Evolutionary conservation across 2,329 filamentous ascomycete species (phyloP), one percentile per base, ranked within the genome.

Genomic region (Cercospora sp.): DNA sequence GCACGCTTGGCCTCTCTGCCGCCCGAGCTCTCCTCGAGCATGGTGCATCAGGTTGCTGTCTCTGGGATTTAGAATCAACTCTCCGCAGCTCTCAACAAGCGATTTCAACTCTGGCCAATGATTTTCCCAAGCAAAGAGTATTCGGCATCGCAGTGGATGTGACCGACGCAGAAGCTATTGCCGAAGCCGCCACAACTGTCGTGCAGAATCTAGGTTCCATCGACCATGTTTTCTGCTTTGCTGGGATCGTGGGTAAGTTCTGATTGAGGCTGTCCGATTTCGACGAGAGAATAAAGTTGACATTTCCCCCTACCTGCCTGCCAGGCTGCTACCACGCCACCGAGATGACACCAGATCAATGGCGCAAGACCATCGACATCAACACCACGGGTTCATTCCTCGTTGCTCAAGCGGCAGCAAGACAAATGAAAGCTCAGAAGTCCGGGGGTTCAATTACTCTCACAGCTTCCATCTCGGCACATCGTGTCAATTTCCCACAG

Each of bases 331-430:
- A 84, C 0, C 85, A 87, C 68, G 86, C 90, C 0, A 77, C 90
- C 0, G 86, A 89, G 1, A 87, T 89, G 80, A 79, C 83, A 0
- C 78, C 84, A 0, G 80, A 82, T 1, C 82, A 90, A 71, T 93
- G 87, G 85, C 84, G 87, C 6, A 83, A 84, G 30, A 85, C 90
- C 0, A 74, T 93, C 20, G 90, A 92, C 65, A 85, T 93, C 75
- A 94, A 94, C 75, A 86, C 89, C 1, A 91, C 89, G 0, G 91
- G 91, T 0, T 82, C 85, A 0, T 94, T 92, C 73, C 81, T 93
- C 16, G 88, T 87, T 72, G 90, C 91, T 0, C 90, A 91, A 72
- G 90, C 90, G 5, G 83, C 82, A 0, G 86, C 84, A 3, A 80
- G 79, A 62, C 79, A 84, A n/a, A 89, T 90, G 84, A 81, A 85